phyloP scores from a whole-genome alignment of 306 rosid genomes.

The Urtica urens region DNA sequence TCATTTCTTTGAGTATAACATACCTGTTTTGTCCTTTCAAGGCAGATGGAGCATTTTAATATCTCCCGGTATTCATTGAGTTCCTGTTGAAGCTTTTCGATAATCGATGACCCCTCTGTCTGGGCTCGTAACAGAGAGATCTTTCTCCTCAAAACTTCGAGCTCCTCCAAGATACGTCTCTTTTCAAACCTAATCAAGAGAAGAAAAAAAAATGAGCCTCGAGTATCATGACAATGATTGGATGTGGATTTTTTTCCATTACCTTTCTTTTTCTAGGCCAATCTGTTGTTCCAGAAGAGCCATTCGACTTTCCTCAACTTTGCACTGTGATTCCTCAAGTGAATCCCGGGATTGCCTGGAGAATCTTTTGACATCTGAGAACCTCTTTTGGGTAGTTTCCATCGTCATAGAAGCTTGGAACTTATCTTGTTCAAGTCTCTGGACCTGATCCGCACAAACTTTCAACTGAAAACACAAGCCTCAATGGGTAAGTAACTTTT shows the following conservation, averaged over 20 bases:
- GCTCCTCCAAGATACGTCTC: conserved; percentile 66
- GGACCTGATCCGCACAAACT: conserved; percentile 54
- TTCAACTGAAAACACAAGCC: conserved; percentile 50
- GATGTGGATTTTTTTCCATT: too few species aligned
- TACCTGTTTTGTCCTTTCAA: conserved; percentile 82
- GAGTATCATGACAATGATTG: too few species aligned
- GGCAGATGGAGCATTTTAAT: conserved; percentile 83
- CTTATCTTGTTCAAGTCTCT: conserved; percentile 47
- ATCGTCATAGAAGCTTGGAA: conserved; percentile 34
- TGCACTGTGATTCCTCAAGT: conserved; percentile 51
- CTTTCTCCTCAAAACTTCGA: conserved; percentile 63
- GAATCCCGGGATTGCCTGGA: conserved; percentile 51
- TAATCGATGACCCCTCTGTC: conserved; percentile 53
- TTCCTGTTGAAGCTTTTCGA: conserved; percentile 77
- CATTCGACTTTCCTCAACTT: conserved; percentile 37
- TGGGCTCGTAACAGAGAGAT: conserved; percentile 41
- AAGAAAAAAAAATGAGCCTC: background rate
- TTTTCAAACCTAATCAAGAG: conserved; percentile 42
- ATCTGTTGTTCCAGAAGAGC: conserved; percentile 50
- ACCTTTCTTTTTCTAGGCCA: conserved; percentile 82
- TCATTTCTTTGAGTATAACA: background rate
- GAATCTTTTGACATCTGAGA: conserved; percentile 46
- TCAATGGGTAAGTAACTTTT: background rate
- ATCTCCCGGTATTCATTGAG: conserved; percentile 75
- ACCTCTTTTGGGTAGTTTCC: conserved; percentile 55